Base-by-base conservation (phyloP, 192 early-diverging fungal species). In the Backusella tuberculispora region DNA sequence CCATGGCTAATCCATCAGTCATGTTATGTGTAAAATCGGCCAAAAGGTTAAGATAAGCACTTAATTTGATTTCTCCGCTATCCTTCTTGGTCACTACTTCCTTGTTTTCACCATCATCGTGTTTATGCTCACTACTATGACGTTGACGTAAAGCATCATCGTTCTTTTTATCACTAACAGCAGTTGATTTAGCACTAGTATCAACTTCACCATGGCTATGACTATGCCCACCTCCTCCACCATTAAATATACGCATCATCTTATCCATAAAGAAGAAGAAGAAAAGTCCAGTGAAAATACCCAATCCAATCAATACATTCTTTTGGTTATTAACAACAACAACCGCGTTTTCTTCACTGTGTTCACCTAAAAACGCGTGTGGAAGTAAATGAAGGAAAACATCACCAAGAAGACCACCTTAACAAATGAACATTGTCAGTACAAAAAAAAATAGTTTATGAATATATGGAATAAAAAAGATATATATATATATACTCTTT, bases 11-110 rank as follows among this genome's bases (percentile, higher is more conserved):
- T 5, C 94, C 94, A 71, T 96, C 94, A 6, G 94, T 93, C 74
- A 95, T 93, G 79, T 93, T 93, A 86, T 96, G 94, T 12, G 94
- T 88, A 13, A 90, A 89, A 76, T 92, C 92, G 15, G 94, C 94
- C 60, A 96, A 87, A n/a, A 94, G 81, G 74, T 96, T 93, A 65
- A 95, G 74, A 69, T 93, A 93, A 3, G 94, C 93, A 4, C 90
- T 90, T 6, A 91, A 76, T 75, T 90, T 92, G 83, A 92, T 85
- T 8, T n/a, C 24, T 60, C 78, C 80, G 0, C 63, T 45, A 45
- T 68, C 74, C 66, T n/a, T 44, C 13, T 47, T 46, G 34, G 38
- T 2, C 10, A 13, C 45, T 9, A 15, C 41, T 29, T 40, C 42
- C 1, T 21, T 63, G 21, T 63, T 21, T 34, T 15, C 26, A 29